Conservation (phyloP, 2,329 filamentous ascomycete species). For the Ophiostoma tasmaniense region DNA sequence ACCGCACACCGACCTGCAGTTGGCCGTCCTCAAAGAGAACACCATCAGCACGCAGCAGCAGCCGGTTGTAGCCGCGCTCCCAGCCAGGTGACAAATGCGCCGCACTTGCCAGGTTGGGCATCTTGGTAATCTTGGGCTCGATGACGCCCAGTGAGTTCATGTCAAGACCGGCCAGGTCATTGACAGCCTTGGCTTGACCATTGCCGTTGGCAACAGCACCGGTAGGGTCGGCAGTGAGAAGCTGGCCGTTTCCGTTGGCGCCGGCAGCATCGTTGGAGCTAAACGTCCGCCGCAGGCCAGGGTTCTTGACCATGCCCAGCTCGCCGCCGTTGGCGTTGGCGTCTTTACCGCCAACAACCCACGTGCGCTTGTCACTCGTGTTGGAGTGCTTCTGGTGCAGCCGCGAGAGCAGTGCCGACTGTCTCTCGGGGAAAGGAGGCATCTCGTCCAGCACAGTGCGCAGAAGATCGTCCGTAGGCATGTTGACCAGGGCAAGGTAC, state of each 20-base stretch:
- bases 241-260: constrained; percentile 39
- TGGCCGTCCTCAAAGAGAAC: constrained; percentile 92
- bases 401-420: constrained; percentile 83
- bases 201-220: constrained; percentile 5
- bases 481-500: constrained; percentile 75
- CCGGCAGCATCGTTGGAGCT: constrained; percentile 43
- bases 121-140: constrained; percentile 50
- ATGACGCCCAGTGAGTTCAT: constrained; percentile 54
- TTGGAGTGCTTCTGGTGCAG: constrained; percentile 90
- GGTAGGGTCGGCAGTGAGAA: neutral
- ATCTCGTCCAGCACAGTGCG: constrained; percentile 96
- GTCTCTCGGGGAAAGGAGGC: constrained; percentile 92
- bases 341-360: constrained; percentile 95
- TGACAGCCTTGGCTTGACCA: constrained; percentile 34
- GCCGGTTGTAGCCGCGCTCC: constrained; percentile 79
- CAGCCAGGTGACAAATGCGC: constrained; percentile 90
- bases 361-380: constrained; percentile 90
- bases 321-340: constrained; percentile 77
- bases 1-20: constrained; percentile 82
- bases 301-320: constrained; percentile 69
- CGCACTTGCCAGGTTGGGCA: constrained; percentile 82
- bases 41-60: constrained; percentile 74
- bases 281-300: constrained; percentile 79
- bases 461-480: constrained; percentile 83
- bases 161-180: constrained; percentile 76